Evolutionary conservation across 441 rosid species (phyloP).

Genomic region (Pelargonium myrrhifolium): DNA sequence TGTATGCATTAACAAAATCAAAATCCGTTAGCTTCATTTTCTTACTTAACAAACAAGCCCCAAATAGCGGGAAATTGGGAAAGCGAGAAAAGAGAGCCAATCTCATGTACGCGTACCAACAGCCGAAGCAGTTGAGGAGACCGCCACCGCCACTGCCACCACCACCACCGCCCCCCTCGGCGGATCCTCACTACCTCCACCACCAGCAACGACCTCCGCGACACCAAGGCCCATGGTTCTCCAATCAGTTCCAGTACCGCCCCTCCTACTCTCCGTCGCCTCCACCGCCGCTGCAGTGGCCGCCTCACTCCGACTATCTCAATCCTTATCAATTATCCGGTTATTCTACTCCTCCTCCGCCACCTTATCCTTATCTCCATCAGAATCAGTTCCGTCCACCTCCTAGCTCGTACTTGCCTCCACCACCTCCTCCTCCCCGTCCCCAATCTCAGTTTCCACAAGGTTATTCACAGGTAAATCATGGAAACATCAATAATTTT

Average conservation of each 20-base stretch:
- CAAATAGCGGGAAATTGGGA: not conserved
- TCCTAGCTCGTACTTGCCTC: conserved; percentile 32
- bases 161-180: conserved; percentile 33
- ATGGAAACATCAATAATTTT: not conserved
- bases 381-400: conserved; percentile 27
- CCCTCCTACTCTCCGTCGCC: conserved; percentile 49
- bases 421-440: conserved; percentile 32
- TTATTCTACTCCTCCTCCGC: conserved; percentile 41
- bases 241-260: conserved; percentile 61
- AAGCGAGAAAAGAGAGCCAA: not conserved
- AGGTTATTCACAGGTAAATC: conserved; percentile 42
- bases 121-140: conserved; percentile 44
- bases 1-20: too few relatives aligned
- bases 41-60: not conserved
- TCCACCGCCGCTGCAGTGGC: conserved; percentile 44
- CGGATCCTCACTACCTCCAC: conserved; percentile 50
- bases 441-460: conserved; percentile 37
- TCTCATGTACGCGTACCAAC: conserved; percentile 74
- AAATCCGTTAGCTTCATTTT: not conserved
- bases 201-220: conserved; percentile 45
- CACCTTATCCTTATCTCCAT: conserved; percentile 31
- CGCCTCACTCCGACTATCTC: conserved; percentile 22
- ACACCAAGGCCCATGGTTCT: conserved; percentile 51
- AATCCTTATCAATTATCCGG: conserved; percentile 22
- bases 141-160: conserved; percentile 37